Percentiles rank a stretch among this genome's conserved stretches.
These are phyloP conservation scores for Cladosporium sp. DNA, from an alignment of 2,329 filamentous ascomycete species.

Conservation along the genomic window DNA sequence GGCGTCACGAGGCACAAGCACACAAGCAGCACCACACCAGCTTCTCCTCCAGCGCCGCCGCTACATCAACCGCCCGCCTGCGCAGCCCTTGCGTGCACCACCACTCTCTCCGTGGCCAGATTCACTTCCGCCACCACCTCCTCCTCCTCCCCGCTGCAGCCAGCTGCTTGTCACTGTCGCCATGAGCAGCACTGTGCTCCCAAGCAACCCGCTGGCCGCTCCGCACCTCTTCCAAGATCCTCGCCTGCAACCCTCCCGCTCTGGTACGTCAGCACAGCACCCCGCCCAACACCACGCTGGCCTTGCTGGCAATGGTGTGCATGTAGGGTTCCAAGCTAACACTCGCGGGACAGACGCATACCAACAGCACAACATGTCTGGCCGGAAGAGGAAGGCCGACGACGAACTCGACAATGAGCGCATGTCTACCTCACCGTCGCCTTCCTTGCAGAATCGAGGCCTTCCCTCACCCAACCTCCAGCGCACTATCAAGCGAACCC, in stretches of 20 bases:
- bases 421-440: conserved; percentile 91
- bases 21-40: not conserved
- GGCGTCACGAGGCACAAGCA: not conserved
- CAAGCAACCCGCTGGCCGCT: conserved; percentile 55
- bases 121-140: not conserved
- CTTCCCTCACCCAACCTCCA: conserved; percentile 51
- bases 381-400: conserved; percentile 84
- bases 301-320: conserved; percentile 31
- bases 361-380: conserved; percentile 41
- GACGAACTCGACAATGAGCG: conserved; percentile 64
- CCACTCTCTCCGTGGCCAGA: not conserved
- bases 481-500: conserved; percentile 63
- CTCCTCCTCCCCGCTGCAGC: not conserved
- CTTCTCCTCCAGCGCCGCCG: not conserved
- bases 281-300: conserved; percentile 23
- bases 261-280: conserved; percentile 46
- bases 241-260: conserved; percentile 56
- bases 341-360: conserved; percentile 32
- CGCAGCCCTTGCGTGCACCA: not conserved
- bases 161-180: conserved; percentile 13
- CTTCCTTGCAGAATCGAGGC: conserved; percentile 65
- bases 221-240: conserved; percentile 60
- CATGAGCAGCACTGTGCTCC: conserved; percentile 63
- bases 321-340: conserved; percentile 24
- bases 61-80: not conserved